Evolutionary conservation across 1,284 basidiomycete genomes (phyloP).

Genomic region (Xerocomus minutiporus): DNA sequence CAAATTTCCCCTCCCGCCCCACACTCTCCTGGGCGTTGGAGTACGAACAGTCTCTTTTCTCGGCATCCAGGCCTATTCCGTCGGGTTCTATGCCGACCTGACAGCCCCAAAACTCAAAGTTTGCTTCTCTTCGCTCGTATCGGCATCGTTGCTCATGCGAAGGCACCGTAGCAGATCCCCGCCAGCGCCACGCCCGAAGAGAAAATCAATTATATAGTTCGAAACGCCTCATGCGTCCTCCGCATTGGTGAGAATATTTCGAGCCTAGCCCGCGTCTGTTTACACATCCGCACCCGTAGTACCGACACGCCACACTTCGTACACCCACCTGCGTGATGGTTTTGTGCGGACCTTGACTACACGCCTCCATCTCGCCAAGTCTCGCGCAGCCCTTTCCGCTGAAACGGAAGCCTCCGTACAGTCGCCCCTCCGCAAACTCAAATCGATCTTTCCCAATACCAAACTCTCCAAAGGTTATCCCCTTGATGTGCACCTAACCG

Average conservation of each 20-base stretch:
- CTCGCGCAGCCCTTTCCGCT: constrained; percentile 48
- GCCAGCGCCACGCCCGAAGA: constrained; percentile 54
- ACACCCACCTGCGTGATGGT: constrained; percentile 79
- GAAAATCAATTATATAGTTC: constrained; percentile 64
- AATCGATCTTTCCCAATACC: constrained; percentile 70
- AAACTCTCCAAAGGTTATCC: constrained; percentile 60
- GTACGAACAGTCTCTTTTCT: constrained; percentile 85
- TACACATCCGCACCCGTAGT: constrained; percentile 42
- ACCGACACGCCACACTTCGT: constrained; percentile 77
- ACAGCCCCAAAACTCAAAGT: constrained; percentile 57
- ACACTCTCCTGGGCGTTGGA: constrained; percentile 74
- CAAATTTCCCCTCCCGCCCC: constrained; percentile 52
- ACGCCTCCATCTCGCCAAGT: constrained; percentile 54
- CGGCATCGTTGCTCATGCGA: not conserved
- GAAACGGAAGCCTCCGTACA: constrained; percentile 55
- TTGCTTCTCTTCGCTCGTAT: constrained; percentile 16
- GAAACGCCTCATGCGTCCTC: constrained; percentile 67
- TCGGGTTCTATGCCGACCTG: constrained; percentile 82
- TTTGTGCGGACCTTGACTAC: constrained; percentile 74
- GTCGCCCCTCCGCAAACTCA: constrained; percentile 65
- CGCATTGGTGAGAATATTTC: constrained; percentile 54
- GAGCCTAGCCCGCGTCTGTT: not conserved
- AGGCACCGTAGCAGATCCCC: constrained; percentile 36
- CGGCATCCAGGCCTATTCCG: constrained; percentile 78
- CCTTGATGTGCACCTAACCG: constrained; percentile 63